phyloP scores from a whole-genome alignment of 2,329 filamentous ascomycete genomes.

The Graphilbum sp. region DNA sequence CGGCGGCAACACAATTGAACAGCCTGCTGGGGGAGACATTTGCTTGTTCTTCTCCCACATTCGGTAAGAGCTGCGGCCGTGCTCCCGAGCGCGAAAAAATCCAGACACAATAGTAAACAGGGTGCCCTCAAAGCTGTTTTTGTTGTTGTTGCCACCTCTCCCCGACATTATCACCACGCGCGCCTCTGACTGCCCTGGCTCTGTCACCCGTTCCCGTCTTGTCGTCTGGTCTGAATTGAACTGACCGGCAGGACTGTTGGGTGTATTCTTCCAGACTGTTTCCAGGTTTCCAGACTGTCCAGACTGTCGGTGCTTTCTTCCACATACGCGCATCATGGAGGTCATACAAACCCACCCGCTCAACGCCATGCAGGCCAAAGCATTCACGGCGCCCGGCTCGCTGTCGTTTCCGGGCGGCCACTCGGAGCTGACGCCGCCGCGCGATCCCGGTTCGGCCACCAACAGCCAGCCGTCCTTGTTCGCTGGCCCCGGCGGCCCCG shows the following conservation, averaged over 20 bases:
- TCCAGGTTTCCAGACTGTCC: too few species aligned
- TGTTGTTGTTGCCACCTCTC: too few species aligned
- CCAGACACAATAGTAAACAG: too few species aligned
- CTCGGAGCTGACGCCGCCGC: slow-evolving; percentile 68
- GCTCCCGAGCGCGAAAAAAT: too few species aligned
- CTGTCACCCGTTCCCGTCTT: too few species aligned
- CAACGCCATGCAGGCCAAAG: slow-evolving; percentile 85
- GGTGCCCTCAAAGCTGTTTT: too few species aligned
- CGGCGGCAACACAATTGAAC: background rate
- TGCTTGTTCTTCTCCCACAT: slow-evolving; percentile 87
- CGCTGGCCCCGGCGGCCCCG: background rate
- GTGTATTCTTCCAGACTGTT: too few species aligned
- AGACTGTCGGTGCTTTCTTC: too few species aligned
- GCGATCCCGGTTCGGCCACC: slow-evolving; percentile 25
- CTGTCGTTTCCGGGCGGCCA: slow-evolving; percentile 80
- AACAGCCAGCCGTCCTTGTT: background rate
- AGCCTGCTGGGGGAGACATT: slow-evolving; percentile 73
- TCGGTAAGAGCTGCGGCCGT: slow-evolving; percentile 40
- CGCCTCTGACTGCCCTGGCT: too few species aligned
- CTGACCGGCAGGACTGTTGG: too few species aligned
- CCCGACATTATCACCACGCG: too few species aligned
- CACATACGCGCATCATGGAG: slow-evolving; percentile 51
- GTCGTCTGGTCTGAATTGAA: too few species aligned
- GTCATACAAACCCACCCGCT: slow-evolving; percentile 80
- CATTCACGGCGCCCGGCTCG: slow-evolving; percentile 83